Evolutionary conservation across 306 rosid genomes (phyloP).

Genomic region (Crotalaria pallida): DNA sequence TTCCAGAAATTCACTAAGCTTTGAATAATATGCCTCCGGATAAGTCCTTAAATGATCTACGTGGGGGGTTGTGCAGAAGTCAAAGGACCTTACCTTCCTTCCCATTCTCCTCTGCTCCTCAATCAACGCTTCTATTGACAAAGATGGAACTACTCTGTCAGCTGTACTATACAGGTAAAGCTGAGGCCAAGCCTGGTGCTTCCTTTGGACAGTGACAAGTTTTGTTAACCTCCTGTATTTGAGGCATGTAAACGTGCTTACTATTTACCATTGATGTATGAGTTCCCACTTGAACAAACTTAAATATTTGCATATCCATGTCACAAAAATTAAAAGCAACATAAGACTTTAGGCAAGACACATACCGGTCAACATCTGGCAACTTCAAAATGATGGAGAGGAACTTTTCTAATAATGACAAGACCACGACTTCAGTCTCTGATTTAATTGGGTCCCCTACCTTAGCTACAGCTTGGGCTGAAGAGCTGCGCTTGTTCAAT

Average conservation of each 20-base stretch:
- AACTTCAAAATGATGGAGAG: conserved; percentile 53
- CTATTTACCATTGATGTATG: not conserved
- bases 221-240: conserved; percentile 63
- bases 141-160: conserved; percentile 68
- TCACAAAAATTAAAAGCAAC: not conserved
- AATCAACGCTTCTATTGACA: conserved; percentile 60
- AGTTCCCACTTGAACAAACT: not conserved
- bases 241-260: not conserved
- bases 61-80: conserved; percentile 74
- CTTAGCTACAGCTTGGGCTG: conserved; percentile 19
- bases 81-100: conserved; percentile 47
- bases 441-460: conserved; percentile 21
- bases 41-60: conserved; percentile 82
- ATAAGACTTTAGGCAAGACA: not conserved
- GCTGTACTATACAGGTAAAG: conserved; percentile 86
- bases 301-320: not conserved
- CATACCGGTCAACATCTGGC: conserved; percentile 63
- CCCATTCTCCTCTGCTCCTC: conserved; percentile 65
- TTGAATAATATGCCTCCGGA: conserved; percentile 53
- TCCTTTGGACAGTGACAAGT: conserved; percentile 39
- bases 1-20: conserved; percentile 41
- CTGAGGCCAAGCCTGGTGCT: conserved; percentile 73
- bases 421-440: conserved; percentile 34
- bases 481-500: conserved; percentile 59
- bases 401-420: conserved; percentile 51